phyloP scores from a whole-genome alignment of 2,329 filamentous ascomycete species.

The Cercospora beticola region DNA sequence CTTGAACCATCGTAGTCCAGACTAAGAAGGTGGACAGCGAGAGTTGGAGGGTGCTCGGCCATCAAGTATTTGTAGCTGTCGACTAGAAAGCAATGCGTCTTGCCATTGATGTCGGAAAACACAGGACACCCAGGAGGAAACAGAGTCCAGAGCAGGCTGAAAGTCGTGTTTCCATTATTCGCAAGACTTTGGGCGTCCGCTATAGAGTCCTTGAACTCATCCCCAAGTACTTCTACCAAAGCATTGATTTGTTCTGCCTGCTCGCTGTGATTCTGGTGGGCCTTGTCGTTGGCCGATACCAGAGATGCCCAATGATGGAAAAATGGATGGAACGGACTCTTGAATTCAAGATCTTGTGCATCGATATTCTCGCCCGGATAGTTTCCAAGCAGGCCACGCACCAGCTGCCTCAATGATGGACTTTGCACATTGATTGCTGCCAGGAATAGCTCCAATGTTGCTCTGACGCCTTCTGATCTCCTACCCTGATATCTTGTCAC shows the following conservation, averaged over 20 bases:
- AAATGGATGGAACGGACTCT: slow-evolving; percentile 20
- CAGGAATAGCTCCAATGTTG: slow-evolving; percentile 9
- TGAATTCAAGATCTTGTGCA: slow-evolving; percentile 18
- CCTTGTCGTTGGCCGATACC: slow-evolving; percentile 10
- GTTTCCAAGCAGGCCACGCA: slow-evolving; percentile 13
- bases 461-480: slow-evolving; percentile 13
- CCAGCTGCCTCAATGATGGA: slow-evolving; percentile 16
- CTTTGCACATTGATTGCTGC: slow-evolving; percentile 21
- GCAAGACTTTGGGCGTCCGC: slow-evolving; percentile 14
- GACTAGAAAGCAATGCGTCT: slow-evolving; percentile 18
- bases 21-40: slow-evolving; percentile 12
- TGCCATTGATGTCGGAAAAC: slow-evolving; percentile 8
- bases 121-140: slow-evolving; percentile 21
- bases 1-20: slow-evolving; percentile 20
- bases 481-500: slow-evolving; percentile 15
- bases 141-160: slow-evolving; percentile 24
- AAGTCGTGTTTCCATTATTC: slow-evolving; percentile 22
- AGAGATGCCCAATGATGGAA: slow-evolving; percentile 21
- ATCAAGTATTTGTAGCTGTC: slow-evolving; percentile 20
- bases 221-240: slow-evolving; percentile 11
- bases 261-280: slow-evolving; percentile 7
- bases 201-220: slow-evolving; percentile 14
- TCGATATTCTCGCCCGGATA: slow-evolving; percentile 24
- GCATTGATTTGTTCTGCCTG: slow-evolving; percentile 13
- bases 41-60: slow-evolving; percentile 11